phyloP scores from a whole-genome alignment of 2,329 filamentous ascomycete species.

The Paecilomyces variotii region DNA sequence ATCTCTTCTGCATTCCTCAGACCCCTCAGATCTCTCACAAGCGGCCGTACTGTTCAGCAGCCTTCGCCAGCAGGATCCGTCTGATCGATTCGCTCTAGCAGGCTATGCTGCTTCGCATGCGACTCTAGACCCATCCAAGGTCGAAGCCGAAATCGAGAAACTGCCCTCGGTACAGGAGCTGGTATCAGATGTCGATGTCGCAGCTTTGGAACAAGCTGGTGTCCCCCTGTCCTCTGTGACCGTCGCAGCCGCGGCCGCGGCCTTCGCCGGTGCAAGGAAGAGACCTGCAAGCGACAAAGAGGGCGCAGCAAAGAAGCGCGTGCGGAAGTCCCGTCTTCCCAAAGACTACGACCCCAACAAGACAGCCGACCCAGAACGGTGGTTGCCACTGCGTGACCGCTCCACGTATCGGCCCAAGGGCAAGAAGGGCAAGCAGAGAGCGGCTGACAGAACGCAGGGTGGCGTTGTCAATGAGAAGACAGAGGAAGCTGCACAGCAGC shows the following conservation, averaged over 20 bases:
- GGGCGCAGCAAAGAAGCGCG: conserved; percentile 29
- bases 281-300: conserved; percentile 27
- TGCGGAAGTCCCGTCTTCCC: conserved; percentile 39
- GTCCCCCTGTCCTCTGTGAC: conserved; percentile 28
- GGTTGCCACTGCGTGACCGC: conserved; percentile 83
- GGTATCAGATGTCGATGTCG: conserved; percentile 35
- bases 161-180: conserved; percentile 35
- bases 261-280: conserved; percentile 32
- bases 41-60: conserved; percentile 73
- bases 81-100: conserved; percentile 63
- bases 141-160: conserved; percentile 27
- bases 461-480: conserved; percentile 67
- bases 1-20: conserved; percentile 68
- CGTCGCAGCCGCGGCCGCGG: conserved; percentile 22
- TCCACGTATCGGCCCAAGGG: conserved; percentile 85
- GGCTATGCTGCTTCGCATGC: conserved; percentile 82
- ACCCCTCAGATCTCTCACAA: conserved; percentile 56
- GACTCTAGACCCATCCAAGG: conserved; percentile 34
- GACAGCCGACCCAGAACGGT: conserved; percentile 80
- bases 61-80: conserved; percentile 56
- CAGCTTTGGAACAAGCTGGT: conserved; percentile 38
- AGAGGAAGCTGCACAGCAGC: conserved; percentile 43
- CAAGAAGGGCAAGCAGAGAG: conserved; percentile 82
- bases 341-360: conserved; percentile 60
- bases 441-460: conserved; percentile 72